Evolutionary conservation across 1,139 yeast species (phyloP), one percentile per base, ranked within the genome.

Genomic region (Arxiozyma heterogenica): DNA sequence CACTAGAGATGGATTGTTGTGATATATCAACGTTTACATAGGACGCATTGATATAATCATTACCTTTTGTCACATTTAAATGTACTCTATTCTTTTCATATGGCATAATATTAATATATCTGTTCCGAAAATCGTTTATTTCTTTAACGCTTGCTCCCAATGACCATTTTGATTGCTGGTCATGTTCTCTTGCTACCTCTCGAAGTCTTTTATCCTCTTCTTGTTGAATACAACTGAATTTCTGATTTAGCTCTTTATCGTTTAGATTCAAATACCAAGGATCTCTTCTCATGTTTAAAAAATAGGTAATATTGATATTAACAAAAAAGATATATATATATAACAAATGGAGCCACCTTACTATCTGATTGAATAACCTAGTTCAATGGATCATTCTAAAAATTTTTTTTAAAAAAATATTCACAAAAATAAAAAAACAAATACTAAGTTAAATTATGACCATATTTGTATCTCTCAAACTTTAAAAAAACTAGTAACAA

Each of bases 91-190:
- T 80, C 51, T 72, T 66, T 59, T 83, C 86, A 71, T 76, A 84
- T 0, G 90, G 87, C 47, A 81, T 63, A 21, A 84, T 77, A 60
- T 83, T 80, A 3, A 72, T 61, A 61, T 83, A 83, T 51, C 87
- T 67, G 59, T 83, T 82, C 54, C 79, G 66, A n/a, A 57, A 61
- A 38, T 61, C 62, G 54, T 75, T 67, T 45, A 59, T 56, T 1
- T 61, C 64, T 4, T 57, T 49, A 1, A 65, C 61, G 23, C 73
- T 70, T 2, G 60, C 62, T 2, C 69, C 68, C 30, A 71, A 56
- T 1, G 67, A 59, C 71, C 73, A 70, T 41, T 59, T 58, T 1
- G 72, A 66, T 18, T 58, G 50, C 3, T 50, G 48, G 12, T 64
- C 64, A 1, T 18, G 15, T 20, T 61, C 58, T 20, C 64, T 56